These are phyloP conservation scores for Verticillium nubilum DNA, from an alignment of 2,329 filamentous ascomycete genomes.

Conservation along the genomic window DNA sequence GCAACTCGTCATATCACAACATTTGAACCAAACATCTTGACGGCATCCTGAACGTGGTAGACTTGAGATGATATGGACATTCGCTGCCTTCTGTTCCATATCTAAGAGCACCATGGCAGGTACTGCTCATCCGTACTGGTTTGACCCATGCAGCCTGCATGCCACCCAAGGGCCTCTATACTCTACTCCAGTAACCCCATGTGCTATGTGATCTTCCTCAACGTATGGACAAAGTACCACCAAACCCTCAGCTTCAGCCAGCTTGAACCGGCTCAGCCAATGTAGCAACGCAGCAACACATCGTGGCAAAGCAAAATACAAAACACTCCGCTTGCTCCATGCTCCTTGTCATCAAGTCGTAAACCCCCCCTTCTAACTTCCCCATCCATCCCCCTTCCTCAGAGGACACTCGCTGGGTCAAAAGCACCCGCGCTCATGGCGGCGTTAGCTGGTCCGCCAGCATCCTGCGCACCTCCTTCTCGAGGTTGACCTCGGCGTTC, in stretches of 20 bases:
- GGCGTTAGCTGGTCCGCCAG: conserved; percentile 32
- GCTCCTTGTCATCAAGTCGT: not conserved
- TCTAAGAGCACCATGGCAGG: too few relatives aligned
- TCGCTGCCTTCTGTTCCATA: too few relatives aligned
- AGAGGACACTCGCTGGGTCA: not conserved
- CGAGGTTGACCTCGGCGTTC: conserved; percentile 28
- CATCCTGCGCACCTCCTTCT: conserved; percentile 39
- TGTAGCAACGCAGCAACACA: not conserved
- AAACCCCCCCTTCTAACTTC: not conserved
- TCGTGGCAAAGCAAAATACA: not conserved
- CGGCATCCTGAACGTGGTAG: too few relatives aligned
- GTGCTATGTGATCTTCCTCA: not conserved
- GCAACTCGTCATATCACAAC: too few relatives aligned
- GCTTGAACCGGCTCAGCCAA: not conserved
- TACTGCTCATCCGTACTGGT: too few relatives aligned
- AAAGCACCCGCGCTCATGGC: conserved; percentile 16
- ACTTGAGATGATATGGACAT: too few relatives aligned
- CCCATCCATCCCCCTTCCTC: too few relatives aligned
- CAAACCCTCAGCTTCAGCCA: not conserved
- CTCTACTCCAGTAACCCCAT: not conserved
- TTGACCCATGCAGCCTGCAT: too few relatives aligned
- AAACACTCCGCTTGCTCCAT: not conserved
- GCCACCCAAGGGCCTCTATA: not conserved
- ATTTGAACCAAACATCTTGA: too few relatives aligned
- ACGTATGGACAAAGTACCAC: not conserved